Percentiles rank a stretch among this genome's conserved stretches.
These are phyloP conservation scores for Amanita rubescens DNA, from an alignment of 768 basidiomycete genomes.

Conservation along the genomic window DNA sequence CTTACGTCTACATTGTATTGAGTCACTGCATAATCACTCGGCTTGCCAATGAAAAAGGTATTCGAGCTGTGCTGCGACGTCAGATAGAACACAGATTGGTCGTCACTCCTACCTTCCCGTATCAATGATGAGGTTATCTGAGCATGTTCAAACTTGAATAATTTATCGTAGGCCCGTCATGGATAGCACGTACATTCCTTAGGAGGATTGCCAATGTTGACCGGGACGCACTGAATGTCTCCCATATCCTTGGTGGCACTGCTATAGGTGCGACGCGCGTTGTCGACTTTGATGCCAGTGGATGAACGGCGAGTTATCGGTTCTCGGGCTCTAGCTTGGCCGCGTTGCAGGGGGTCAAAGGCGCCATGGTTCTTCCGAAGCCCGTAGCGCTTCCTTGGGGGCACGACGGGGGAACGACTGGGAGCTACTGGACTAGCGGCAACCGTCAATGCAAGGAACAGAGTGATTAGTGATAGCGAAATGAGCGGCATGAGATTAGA, in stretches of 20 bases:
- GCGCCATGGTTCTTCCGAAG: background rate
- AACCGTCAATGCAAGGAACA: slow-evolving; percentile 39
- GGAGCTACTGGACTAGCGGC: slow-evolving; percentile 38
- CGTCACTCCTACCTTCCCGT: slow-evolving; percentile 2
- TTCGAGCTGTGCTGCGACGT: slow-evolving; percentile 2
- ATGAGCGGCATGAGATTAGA: slow-evolving; percentile 49
- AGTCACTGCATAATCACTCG: slow-evolving; percentile 2
- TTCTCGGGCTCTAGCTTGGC: background rate
- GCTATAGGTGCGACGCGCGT: background rate
- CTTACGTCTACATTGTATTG: slow-evolving; percentile 25
- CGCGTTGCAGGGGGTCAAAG: background rate
- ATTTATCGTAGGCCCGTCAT: background rate
- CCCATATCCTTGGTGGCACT: background rate
- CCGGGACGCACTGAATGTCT: background rate
- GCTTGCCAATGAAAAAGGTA: slow-evolving; percentile 28
- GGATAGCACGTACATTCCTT: background rate
- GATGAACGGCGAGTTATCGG: slow-evolving; percentile 1
- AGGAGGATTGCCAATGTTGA: background rate
- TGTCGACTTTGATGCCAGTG: background rate
- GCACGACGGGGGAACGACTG: slow-evolving; percentile 30
- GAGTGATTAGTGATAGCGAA: slow-evolving; percentile 10
- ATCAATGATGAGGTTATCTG: slow-evolving; percentile 3
- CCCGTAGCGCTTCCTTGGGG: slow-evolving; percentile 14
- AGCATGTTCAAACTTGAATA: too few species aligned
- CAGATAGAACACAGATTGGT: background rate